Base-by-base conservation (phyloP, 345 rosid genomes). In the Citrus medica region DNA sequence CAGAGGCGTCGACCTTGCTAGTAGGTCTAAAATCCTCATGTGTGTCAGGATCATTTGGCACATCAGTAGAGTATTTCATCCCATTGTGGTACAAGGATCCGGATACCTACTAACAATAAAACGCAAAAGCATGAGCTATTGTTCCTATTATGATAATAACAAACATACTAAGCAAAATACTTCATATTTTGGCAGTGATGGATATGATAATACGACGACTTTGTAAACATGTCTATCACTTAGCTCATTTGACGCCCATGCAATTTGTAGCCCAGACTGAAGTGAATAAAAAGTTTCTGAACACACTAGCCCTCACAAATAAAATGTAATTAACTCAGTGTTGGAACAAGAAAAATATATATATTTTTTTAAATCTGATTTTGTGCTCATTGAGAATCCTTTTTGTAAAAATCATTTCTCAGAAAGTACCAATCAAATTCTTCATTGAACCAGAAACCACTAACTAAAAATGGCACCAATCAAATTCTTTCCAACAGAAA, bases 11-110 rank as follows among this genome's bases (percentile, higher is more conserved):
- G 61, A 83, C 32, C 90, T 94, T 96, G 56, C 83, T 90, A 32
- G 82, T 81, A 25, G 94, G 92, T 80, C 61, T 92, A 77, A 94
- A 96, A 85, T 94, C 98, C 72, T 94, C 93, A 85, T 96, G 97
- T 8, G 89, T 92, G 64, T 91, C 98, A 25, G 93, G 93, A 82
- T 91, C 95, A 78, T 83, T 82, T 7, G 99, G 94, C 68, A 84
- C 84, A 69, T 85, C 74, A 9, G 92, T 77, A 2, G 82, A 90
- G 78, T 79, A 86, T 84, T 85, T 86, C 83, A 82, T 64, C 72
- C 86, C 91, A 87, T 80, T 76, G 25, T 78, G 83, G 55, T 75
- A 75, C 56, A 82, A 71, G 21, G 86, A 78, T 69, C 86, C 88
- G 84, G 81, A 81, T 46, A 81, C 86, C 98, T 92, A 73, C 63